A percentile compares a stretch with the other conserved stretches of the same genome.
phyloP scores from a whole-genome alignment of 1,284 basidiomycete species.

The Ustilago loliicola region DNA sequence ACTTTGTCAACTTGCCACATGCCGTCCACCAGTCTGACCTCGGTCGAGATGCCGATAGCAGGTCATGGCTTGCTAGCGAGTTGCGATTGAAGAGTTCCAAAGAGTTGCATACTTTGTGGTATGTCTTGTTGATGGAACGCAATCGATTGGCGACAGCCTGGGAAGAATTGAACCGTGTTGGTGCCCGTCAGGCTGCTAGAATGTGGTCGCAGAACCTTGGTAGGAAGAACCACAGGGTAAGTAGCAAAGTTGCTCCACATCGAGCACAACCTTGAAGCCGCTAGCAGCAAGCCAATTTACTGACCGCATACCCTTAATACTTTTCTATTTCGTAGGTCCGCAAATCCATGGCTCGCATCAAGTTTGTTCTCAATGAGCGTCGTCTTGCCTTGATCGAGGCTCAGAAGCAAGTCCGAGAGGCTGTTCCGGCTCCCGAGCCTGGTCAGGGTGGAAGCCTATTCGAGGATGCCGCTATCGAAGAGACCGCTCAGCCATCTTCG shows the following conservation, averaged over 20 bases:
- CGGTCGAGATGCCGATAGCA: slow-evolving; percentile 40
- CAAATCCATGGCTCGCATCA: slow-evolving; percentile 97
- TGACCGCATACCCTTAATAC: neutral
- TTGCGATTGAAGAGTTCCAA: slow-evolving; percentile 62
- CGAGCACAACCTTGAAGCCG: neutral
- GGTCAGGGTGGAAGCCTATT: slow-evolving; percentile 33
- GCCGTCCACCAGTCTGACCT: slow-evolving; percentile 52
- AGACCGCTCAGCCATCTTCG: neutral
- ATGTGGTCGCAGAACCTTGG: slow-evolving; percentile 58
- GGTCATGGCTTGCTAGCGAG: slow-evolving; percentile 65
- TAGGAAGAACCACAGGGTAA: slow-evolving; percentile 61
- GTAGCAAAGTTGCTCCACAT: slow-evolving; percentile 18
- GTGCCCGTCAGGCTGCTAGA: slow-evolving; percentile 48
- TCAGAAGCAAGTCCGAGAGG: slow-evolving; percentile 73
- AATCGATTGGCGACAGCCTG: slow-evolving; percentile 63
- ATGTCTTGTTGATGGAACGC: slow-evolving; percentile 65
- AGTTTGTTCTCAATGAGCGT: slow-evolving; percentile 91
- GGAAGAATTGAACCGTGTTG: slow-evolving; percentile 62
- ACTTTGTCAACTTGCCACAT: slow-evolving; percentile 47
- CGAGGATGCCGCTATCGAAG: slow-evolving; percentile 18
- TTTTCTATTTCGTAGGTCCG: slow-evolving; percentile 77
- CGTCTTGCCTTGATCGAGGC: slow-evolving; percentile 81
- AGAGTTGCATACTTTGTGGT: slow-evolving; percentile 69
- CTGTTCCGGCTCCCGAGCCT: slow-evolving; percentile 19
- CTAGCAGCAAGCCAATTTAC: neutral